Evolutionary conservation across 2,329 filamentous ascomycete species (phyloP), one percentile per base, ranked within the genome.

Genomic region (Ceratocystis ficicola): DNA sequence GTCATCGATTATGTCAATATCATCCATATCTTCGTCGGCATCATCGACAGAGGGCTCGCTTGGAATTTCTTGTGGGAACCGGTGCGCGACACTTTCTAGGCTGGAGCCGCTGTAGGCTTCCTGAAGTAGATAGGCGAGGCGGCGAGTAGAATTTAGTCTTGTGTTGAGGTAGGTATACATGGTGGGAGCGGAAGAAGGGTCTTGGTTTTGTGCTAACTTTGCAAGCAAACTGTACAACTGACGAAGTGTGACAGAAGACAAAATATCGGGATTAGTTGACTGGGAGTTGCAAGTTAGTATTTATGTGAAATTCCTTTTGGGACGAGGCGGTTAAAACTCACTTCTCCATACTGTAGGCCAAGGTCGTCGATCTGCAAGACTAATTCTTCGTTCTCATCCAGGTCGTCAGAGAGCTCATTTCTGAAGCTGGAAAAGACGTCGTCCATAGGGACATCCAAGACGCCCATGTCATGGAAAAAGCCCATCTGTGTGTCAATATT

Each of bases 331-430:
- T 32, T 8, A 3, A 20, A 6, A 12, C 77, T 69, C 73, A 80
- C 79, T 74, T 82, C 80, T 22, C 78, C 74, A 71, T 82, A 81
- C 71, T 82, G 80, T 41, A 83, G 73, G 7, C 78, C 79, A 50
- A 83, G 75, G 67, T 81, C 77, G 32, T 82, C 79, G 60, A 82
- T 73, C 67, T 80, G 78, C 50, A 82, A 75, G n/a, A 78, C 74
- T 52, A 83, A 72, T 66, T 82, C 80, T 64, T 83, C 80, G 20
- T 76, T 74, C 2, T 73, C 66, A 4, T 73, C 72, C 2, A 82
- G 71, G 64, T 82, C 81, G 48, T 76, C 74, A 20, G 73, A 71
- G 15, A 83, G 74, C 68, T 81, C 78, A 5, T 72, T 71, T 36
- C 80, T 78, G 36, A 83, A 73, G 4, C 75, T 75, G 20, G 73